Conservation (phyloP, 1,284 basidiomycete genomes). For the Fomitopsis betulina region DNA sequence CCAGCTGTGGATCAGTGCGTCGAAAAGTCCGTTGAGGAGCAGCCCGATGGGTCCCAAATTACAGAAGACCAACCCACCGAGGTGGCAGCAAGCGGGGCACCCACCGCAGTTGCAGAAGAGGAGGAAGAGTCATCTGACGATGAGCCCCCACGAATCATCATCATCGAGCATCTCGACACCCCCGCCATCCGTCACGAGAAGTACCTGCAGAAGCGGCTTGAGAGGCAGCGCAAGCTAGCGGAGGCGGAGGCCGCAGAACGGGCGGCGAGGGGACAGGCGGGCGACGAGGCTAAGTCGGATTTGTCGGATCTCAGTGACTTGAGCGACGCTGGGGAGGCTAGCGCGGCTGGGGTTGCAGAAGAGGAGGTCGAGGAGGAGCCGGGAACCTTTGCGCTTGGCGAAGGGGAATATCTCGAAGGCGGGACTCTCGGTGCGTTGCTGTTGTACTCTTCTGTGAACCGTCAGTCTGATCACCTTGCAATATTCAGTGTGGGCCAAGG, state of each 20-base stretch:
- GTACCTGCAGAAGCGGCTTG: constrained; percentile 40
- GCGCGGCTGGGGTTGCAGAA: background rate
- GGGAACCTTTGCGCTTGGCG: constrained; percentile 19
- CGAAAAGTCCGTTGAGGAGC: too few species aligned
- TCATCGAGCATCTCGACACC: constrained; percentile 67
- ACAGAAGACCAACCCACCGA: background rate
- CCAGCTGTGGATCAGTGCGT: too few species aligned
- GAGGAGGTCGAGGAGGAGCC: constrained; percentile 8
- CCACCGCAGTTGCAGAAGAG: background rate
- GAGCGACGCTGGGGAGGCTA: constrained; percentile 12
- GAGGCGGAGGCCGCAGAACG: constrained; percentile 6
- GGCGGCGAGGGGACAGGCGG: background rate
- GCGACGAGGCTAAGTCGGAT: constrained; percentile 20
- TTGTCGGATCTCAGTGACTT: constrained; percentile 29
- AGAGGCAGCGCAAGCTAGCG: constrained; percentile 16
- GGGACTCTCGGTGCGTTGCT: constrained; percentile 33
- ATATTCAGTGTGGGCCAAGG: constrained; percentile 39
- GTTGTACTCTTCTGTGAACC: background rate
- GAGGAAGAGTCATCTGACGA: constrained; percentile 9
- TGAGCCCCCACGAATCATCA: constrained; percentile 27
- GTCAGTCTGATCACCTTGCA: background rate
- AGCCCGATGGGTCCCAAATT: too few species aligned
- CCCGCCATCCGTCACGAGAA: constrained; percentile 60
- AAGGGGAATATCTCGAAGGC: constrained; percentile 28
- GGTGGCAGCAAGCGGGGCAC: background rate